Evolutionary conservation across 352 stramenopile species (phyloP).

Genomic region (Globisporangium uncinulatum): DNA sequence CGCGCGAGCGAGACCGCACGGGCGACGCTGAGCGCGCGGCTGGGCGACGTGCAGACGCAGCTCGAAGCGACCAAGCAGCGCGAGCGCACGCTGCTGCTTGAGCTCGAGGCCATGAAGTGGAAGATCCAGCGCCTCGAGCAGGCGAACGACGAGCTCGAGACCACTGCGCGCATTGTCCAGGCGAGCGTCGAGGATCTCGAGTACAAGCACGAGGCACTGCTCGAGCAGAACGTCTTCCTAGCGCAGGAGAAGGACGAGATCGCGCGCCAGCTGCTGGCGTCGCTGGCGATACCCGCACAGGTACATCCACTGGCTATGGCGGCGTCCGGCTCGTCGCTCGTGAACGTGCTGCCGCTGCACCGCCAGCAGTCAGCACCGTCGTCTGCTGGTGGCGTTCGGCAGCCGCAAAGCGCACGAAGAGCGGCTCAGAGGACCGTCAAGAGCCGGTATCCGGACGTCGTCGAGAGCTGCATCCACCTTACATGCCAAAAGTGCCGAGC

Average conservation of each 20-base stretch:
- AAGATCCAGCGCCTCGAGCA: slow-evolving; percentile 65
- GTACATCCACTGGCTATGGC: slow-evolving; percentile 21
- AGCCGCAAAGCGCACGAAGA: slow-evolving; percentile 12
- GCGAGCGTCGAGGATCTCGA: slow-evolving; percentile 57
- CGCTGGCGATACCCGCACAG: slow-evolving; percentile 20
- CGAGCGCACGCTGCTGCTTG: slow-evolving; percentile 28
- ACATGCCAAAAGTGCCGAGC: slow-evolving; percentile 44
- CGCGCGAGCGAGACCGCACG: slow-evolving; percentile 27
- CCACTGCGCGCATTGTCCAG: slow-evolving; percentile 45
- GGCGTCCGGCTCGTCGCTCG: not conserved
- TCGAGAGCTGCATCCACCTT: slow-evolving; percentile 68
- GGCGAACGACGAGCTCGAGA: slow-evolving; percentile 68
- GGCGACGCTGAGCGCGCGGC: slow-evolving; percentile 12
- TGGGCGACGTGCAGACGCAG: slow-evolving; percentile 17
- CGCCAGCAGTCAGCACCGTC: not conserved
- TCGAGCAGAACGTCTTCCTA: slow-evolving; percentile 69
- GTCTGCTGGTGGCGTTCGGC: not conserved
- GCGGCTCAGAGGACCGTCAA: slow-evolving; percentile 15
- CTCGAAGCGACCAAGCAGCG: slow-evolving; percentile 19
- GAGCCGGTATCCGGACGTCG: slow-evolving; percentile 42
- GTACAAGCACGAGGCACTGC: slow-evolving; percentile 41
- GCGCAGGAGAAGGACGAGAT: slow-evolving; percentile 60
- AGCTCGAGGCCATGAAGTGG: slow-evolving; percentile 53
- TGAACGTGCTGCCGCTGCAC: slow-evolving; percentile 2
- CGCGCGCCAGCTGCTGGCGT: slow-evolving; percentile 23